Conservation (phyloP, 768 basidiomycete genomes). For the Mycena leptocephala region DNA sequence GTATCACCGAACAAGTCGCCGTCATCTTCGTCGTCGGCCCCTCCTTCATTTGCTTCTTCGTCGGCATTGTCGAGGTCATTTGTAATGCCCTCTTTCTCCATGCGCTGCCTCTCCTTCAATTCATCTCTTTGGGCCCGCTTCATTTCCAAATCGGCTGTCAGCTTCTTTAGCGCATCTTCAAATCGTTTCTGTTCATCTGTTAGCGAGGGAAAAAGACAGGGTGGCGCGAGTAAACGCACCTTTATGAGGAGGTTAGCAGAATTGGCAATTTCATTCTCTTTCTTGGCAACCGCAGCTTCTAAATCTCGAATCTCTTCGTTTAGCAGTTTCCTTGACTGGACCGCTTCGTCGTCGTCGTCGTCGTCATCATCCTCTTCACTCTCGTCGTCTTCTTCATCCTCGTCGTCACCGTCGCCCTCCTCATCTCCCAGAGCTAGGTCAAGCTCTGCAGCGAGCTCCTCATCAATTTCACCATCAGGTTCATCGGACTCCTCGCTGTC, state of each 20-base stretch:
- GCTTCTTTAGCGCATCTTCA: slow-evolving; percentile 92
- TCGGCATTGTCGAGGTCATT: slow-evolving; percentile 57
- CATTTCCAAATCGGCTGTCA: slow-evolving; percentile 89
- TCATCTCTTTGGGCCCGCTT: slow-evolving; percentile 87
- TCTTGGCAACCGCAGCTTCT: slow-evolving; percentile 90
- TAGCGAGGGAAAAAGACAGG: not conserved
- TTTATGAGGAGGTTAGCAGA: slow-evolving; percentile 91
- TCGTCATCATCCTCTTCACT: slow-evolving; percentile 73
- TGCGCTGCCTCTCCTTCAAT: slow-evolving; percentile 81
- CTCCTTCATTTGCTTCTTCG: slow-evolving; percentile 41
- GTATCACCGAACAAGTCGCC: slow-evolving; percentile 65
- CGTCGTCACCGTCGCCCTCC: slow-evolving; percentile 76
- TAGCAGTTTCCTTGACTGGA: slow-evolving; percentile 83
- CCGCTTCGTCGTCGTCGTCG: slow-evolving; percentile 88
- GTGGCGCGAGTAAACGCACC: slow-evolving; percentile 56
- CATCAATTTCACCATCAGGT: slow-evolving; percentile 87
- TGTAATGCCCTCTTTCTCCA: slow-evolving; percentile 78
- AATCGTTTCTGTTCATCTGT: slow-evolving; percentile 81
- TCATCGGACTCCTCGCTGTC: slow-evolving; percentile 75
- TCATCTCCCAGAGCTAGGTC: slow-evolving; percentile 87
- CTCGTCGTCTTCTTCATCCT: slow-evolving; percentile 81
- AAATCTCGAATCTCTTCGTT: slow-evolving; percentile 93
- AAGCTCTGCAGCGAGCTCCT: slow-evolving; percentile 90
- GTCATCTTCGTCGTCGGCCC: slow-evolving; percentile 49
- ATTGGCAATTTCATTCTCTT: slow-evolving; percentile 85